phyloP scores from a whole-genome alignment of 2,329 filamentous ascomycete genomes.

The Fusarium mexicanum region DNA sequence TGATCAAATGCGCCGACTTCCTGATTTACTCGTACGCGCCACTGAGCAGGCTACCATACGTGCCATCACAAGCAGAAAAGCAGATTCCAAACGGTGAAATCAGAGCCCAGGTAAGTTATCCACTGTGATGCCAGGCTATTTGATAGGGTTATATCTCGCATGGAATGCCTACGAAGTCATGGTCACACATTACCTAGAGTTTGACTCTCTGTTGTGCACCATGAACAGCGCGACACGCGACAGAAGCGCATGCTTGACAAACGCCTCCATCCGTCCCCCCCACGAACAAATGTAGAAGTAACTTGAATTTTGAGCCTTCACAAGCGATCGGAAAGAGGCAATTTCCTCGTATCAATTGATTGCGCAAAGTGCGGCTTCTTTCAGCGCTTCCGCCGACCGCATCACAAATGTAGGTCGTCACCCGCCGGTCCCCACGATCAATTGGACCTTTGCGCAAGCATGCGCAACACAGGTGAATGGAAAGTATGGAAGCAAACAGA shows the following conservation, averaged over 20 bases:
- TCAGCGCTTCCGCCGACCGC: neutral
- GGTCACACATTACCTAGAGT: neutral
- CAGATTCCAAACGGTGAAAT: neutral
- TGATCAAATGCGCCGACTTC: no score
- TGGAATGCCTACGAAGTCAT: neutral
- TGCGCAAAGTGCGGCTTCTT: neutral
- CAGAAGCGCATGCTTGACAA: neutral
- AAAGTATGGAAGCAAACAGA: neutral
- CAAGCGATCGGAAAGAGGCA: neutral
- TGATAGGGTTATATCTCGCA: accelerated
- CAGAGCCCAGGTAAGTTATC: neutral
- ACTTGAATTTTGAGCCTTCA: no score
- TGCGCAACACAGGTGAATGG: neutral
- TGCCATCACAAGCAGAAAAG: neutral
- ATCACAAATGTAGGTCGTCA: neutral
- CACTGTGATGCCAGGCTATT: accelerated
- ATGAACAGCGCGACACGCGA: neutral
- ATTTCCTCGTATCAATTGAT: neutral
- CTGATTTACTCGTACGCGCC: neutral
- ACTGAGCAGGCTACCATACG: accelerated
- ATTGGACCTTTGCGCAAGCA: neutral
- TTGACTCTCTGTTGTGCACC: neutral
- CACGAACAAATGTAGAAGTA: accelerated
- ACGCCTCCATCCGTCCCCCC: no score
- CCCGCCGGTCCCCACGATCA: neutral